A percentile compares a stretch with the other conserved stretches of the same genome.
Conservation (phyloP, 768 basidiomycete genomes). For the Solioccasus polychromus region DNA sequence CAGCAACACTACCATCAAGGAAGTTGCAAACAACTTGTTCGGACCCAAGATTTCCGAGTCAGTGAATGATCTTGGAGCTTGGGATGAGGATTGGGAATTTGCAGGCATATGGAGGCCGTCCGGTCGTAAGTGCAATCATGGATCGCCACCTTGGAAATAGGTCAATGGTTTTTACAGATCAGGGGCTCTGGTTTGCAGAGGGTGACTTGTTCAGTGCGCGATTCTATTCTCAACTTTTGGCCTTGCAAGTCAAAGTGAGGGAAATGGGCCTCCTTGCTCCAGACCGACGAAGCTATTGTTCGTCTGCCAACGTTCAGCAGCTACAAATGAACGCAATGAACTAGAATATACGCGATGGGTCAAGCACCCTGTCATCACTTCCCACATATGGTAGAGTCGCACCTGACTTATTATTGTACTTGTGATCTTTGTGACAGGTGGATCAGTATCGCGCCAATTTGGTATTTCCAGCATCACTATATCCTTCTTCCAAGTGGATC, state of each 20-base stretch:
- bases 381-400: too few relatives aligned
- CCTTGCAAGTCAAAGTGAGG: not conserved
- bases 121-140: constrained; percentile 4
- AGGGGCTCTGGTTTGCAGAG: constrained; percentile 3
- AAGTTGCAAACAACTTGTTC: not conserved
- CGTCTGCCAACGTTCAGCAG: too few relatives aligned
- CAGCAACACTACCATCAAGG: not conserved
- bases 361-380: too few relatives aligned
- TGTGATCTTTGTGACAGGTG: too few relatives aligned
- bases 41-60: constrained; percentile 5
- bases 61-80: constrained; percentile 10
- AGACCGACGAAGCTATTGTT: too few relatives aligned
- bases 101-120: constrained; percentile 11
- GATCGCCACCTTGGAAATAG: too few relatives aligned
- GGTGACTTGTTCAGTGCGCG: constrained; percentile 1
- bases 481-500: too few relatives aligned
- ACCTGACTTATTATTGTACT: too few relatives aligned
- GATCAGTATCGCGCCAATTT: too few relatives aligned
- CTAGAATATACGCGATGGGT: too few relatives aligned
- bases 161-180: not conserved
- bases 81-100: constrained; percentile 6
- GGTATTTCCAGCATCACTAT: too few relatives aligned
- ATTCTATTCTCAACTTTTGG: constrained; percentile 3
- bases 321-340: too few relatives aligned
- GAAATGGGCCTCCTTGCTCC: not conserved